These are phyloP conservation scores for Periconia sp. DNA, from an alignment of 2,329 filamentous ascomycete species.

Conservation along the genomic window DNA sequence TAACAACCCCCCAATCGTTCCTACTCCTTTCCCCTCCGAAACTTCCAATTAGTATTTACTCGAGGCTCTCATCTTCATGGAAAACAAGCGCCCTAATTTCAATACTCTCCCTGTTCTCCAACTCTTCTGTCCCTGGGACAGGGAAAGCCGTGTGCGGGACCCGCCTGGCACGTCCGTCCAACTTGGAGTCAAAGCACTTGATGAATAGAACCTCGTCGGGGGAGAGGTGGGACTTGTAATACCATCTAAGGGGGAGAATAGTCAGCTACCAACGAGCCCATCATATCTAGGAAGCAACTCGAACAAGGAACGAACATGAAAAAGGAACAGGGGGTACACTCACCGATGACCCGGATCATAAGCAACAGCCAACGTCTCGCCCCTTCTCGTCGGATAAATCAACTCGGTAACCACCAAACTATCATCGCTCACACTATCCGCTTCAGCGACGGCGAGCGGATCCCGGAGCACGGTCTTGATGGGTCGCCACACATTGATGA, in stretches of 20 bases:
- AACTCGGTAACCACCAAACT: constrained; percentile 27
- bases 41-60: constrained; percentile 14
- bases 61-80: constrained; percentile 30
- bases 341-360: constrained; percentile 27
- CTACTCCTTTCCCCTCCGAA: neutral
- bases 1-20: neutral
- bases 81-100: constrained; percentile 39
- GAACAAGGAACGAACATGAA: neutral
- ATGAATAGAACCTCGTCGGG: constrained; percentile 37
- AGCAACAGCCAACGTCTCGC: constrained; percentile 32
- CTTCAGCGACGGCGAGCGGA: constrained; percentile 35
- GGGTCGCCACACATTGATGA: constrained; percentile 42
- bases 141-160: constrained; percentile 39
- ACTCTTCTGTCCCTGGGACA: constrained; percentile 26
- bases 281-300: no score
- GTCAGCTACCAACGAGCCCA: no score
- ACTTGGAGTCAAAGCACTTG: constrained; percentile 40
- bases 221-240: constrained; percentile 29
- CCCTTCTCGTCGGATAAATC: constrained; percentile 34
- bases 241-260: constrained; percentile 27
- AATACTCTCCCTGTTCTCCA: constrained; percentile 35
- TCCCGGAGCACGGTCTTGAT: constrained; percentile 36
- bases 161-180: constrained; percentile 35
- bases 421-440: constrained; percentile 29
- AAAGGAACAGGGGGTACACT: constrained; percentile 4